These are phyloP conservation scores for Hydnomerulius pinastri DNA, from an alignment of 768 basidiomycete species.

Conservation along the genomic window DNA sequence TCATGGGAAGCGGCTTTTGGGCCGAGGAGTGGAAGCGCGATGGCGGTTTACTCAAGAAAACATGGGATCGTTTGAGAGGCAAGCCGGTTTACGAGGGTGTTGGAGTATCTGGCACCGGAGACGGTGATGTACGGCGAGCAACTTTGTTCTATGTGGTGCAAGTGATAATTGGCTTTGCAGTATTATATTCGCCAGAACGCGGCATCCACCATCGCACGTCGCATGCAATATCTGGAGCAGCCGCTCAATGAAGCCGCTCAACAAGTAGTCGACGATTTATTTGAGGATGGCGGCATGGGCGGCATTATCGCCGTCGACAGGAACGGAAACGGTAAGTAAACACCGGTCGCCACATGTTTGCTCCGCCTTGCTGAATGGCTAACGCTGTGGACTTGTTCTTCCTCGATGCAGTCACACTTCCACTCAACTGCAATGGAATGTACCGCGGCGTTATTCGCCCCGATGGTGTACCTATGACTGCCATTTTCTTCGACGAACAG, in stretches of 20 bases:
- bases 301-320: slow-evolving; percentile 76
- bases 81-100: slow-evolving; percentile 45
- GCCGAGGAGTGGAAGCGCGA: slow-evolving; percentile 70
- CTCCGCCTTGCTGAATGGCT: too few relatives aligned
- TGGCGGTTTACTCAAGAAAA: slow-evolving; percentile 31
- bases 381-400: neutral
- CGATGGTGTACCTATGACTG: slow-evolving; percentile 72
- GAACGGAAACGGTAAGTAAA: slow-evolving; percentile 66
- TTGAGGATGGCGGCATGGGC: slow-evolving; percentile 61
- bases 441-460: slow-evolving; percentile 73
- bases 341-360: too few relatives aligned
- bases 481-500: slow-evolving; percentile 75
- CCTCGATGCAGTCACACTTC: slow-evolving; percentile 56
- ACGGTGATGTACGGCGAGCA: slow-evolving; percentile 66
- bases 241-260: slow-evolving; percentile 56
- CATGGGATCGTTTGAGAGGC: slow-evolving; percentile 44
- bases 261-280: slow-evolving; percentile 58
- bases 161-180: slow-evolving; percentile 36
- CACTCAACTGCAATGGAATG: slow-evolving; percentile 80
- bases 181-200: slow-evolving; percentile 76
- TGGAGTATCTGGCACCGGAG: slow-evolving; percentile 83
- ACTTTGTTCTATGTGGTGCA: neutral
- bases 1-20: slow-evolving; percentile 81
- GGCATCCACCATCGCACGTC: slow-evolving; percentile 63
- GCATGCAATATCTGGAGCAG: slow-evolving; percentile 63